A percentile compares a stretch with the other conserved stretches of the same genome.
phyloP scores from a whole-genome alignment of 768 basidiomycete species.

The Tulasnella sp. region DNA sequence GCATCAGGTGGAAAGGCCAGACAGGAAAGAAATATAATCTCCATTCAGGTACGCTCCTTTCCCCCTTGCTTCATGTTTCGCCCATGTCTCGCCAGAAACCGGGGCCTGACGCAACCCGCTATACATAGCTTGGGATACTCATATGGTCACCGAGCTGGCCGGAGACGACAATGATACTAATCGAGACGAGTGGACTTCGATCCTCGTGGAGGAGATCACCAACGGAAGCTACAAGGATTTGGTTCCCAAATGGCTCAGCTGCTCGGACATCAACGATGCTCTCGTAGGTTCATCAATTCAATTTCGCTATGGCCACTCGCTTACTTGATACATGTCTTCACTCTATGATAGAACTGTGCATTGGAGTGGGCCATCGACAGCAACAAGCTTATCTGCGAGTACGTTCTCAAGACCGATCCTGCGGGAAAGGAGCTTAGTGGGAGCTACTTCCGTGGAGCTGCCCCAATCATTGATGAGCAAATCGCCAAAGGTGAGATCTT shows the following conservation, averaged over 20 bases:
- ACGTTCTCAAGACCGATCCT: too few relatives aligned
- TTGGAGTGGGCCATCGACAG: background rate
- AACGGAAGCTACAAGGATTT: slow-evolving; percentile 21
- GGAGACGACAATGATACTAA: slow-evolving; percentile 4
- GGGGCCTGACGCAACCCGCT: background rate
- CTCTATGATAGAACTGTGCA: slow-evolving; percentile 6
- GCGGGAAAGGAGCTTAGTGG: too few relatives aligned
- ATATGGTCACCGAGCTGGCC: slow-evolving; percentile 25
- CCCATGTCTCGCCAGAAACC: background rate
- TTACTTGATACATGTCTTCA: background rate
- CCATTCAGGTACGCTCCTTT: slow-evolving; percentile 15
- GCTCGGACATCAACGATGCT: slow-evolving; percentile 19
- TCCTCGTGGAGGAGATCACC: slow-evolving; percentile 6
- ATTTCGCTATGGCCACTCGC: too few relatives aligned
- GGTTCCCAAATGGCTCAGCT: slow-evolving; percentile 22
- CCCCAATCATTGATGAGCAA: slow-evolving; percentile 34
- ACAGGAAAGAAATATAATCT: background rate
- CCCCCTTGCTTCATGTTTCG: background rate
- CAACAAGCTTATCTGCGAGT: background rate
- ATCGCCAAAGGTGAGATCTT: slow-evolving; percentile 27
- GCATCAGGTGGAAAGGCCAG: slow-evolving; percentile 9
- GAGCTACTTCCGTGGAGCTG: background rate
- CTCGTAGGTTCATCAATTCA: background rate
- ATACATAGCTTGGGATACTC: slow-evolving; percentile 32
- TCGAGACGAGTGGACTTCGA: slow-evolving; percentile 22